These are phyloP conservation scores for Lodderomyces parapsilosis DNA, from an alignment of 1,139 yeast genomes.

Conservation along the genomic window DNA sequence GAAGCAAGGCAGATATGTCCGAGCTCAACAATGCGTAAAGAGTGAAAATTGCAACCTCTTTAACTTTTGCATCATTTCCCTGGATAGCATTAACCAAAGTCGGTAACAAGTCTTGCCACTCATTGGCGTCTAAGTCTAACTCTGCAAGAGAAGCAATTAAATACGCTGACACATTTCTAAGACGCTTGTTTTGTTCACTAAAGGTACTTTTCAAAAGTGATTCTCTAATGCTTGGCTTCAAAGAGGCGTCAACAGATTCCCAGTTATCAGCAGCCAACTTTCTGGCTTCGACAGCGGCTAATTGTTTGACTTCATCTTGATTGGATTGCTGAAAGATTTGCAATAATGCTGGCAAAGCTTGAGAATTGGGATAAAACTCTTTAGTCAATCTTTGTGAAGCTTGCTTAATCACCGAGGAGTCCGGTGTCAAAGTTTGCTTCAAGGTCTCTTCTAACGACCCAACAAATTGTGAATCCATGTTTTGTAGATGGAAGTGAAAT, in stretches of 20 bases:
- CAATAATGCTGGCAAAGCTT: constrained; percentile 77
- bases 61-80: constrained; percentile 52
- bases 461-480: constrained; percentile 69
- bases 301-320: constrained; percentile 66
- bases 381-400: constrained; percentile 76
- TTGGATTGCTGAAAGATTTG: constrained; percentile 72
- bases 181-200: constrained; percentile 52
- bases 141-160: constrained; percentile 85
- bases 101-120: constrained; percentile 81
- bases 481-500: not conserved
- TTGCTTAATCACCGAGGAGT: constrained; percentile 72
- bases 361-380: constrained; percentile 70
- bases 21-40: constrained; percentile 77
- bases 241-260: constrained; percentile 53
- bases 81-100: constrained; percentile 70
- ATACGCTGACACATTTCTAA: constrained; percentile 88
- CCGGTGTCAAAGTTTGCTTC: constrained; percentile 72
- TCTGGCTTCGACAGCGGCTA: constrained; percentile 95
- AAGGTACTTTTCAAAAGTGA: constrained; percentile 71
- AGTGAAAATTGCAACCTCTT: constrained; percentile 84
- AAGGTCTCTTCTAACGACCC: constrained; percentile 75
- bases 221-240: constrained; percentile 61
- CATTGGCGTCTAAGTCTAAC: constrained; percentile 59
- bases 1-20: constrained; percentile 60
- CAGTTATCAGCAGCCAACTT: constrained; percentile 75